A percentile compares a stretch with the other conserved stretches of the same genome.
Evolutionary conservation across 2,329 filamentous ascomycete genomes (phyloP).

Genomic region (Stachybotrys chlorohalonatus): DNA sequence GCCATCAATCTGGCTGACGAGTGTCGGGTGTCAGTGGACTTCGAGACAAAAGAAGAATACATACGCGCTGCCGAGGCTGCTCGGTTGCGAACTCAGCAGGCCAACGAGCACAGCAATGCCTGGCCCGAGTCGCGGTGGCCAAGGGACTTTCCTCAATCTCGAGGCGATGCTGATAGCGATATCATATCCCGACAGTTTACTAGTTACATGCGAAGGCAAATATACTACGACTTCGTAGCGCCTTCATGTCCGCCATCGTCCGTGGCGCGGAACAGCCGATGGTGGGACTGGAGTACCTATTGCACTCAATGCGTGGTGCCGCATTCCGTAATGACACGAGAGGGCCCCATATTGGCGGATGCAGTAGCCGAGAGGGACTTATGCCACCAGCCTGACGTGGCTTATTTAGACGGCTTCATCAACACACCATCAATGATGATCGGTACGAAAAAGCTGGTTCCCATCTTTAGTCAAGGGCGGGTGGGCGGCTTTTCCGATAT

Average conservation of each 20-base stretch:
- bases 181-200: background rate
- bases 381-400: slow-evolving; percentile 71
- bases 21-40: background rate
- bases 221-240: slow-evolving; percentile 31
- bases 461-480: slow-evolving; percentile 69
- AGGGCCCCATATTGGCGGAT: slow-evolving; percentile 55
- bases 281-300: slow-evolving; percentile 55
- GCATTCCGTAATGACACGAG: slow-evolving; percentile 38
- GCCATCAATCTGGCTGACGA: slow-evolving; percentile 60
- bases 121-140: background rate
- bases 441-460: slow-evolving; percentile 55
- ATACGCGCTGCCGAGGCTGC: background rate
- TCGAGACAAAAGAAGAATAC: background rate
- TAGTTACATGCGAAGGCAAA: slow-evolving; percentile 1
- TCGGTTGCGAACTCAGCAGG: too few relatives aligned
- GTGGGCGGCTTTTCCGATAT: slow-evolving; percentile 68
- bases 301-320: slow-evolving; percentile 54
- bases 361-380: slow-evolving; percentile 57
- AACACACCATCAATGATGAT: slow-evolving; percentile 53
- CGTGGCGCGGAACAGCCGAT: slow-evolving; percentile 44
- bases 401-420: slow-evolving; percentile 65
- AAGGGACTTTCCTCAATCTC: background rate
- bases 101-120: slow-evolving; percentile 8
- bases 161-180: background rate
- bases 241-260: slow-evolving; percentile 55